Evolutionary conservation across 768 basidiomycete genomes (phyloP).

Genomic region (Chalciporus sphaerocephalus): DNA sequence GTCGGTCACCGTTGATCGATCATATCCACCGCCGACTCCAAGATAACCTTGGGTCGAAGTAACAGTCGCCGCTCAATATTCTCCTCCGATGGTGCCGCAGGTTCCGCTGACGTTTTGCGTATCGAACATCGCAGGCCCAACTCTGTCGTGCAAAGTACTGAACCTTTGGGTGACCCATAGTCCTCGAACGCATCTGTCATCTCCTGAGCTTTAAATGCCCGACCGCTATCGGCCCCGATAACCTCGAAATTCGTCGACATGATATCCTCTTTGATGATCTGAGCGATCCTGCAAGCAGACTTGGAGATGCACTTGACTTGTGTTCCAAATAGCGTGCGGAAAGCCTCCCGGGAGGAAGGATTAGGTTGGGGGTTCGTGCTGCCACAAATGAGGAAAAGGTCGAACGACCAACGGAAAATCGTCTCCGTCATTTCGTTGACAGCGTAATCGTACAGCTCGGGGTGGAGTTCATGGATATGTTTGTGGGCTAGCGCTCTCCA

Average conservation of each 20-base stretch:
- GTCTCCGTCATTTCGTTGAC: conserved; percentile 70
- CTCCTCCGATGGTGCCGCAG: conserved; percentile 34
- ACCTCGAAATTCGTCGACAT: conserved; percentile 76
- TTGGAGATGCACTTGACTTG: conserved; percentile 66
- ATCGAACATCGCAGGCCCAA: conserved; percentile 66
- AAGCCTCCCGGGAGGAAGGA: conserved; percentile 35
- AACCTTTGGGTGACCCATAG: conserved; percentile 46
- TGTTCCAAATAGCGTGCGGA: conserved; percentile 49
- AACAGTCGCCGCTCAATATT: conserved; percentile 55
- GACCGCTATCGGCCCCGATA: conserved; percentile 52
- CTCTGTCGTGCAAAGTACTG: conserved; percentile 66
- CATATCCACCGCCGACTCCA: conserved; percentile 63
- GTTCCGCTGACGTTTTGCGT: conserved; percentile 31
- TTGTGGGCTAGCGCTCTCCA: conserved; percentile 73
- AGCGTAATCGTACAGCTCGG: conserved; percentile 60
- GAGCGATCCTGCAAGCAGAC: conserved; percentile 58
- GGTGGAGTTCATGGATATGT: conserved; percentile 64
- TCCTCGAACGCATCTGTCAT: conserved; percentile 66
- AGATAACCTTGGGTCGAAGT: conserved; percentile 69
- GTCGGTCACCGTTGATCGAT: conserved; percentile 33
- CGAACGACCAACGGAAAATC: conserved; percentile 66
- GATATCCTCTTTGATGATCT: conserved; percentile 66
- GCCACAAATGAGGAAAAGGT: conserved; percentile 63
- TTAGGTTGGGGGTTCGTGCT: conserved; percentile 42
- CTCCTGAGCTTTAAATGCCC: conserved; percentile 42